These are phyloP conservation scores for Saccharum officinarum DNA, from an alignment of 176 grass and related monocot genomes.

Conservation along the genomic window DNA sequence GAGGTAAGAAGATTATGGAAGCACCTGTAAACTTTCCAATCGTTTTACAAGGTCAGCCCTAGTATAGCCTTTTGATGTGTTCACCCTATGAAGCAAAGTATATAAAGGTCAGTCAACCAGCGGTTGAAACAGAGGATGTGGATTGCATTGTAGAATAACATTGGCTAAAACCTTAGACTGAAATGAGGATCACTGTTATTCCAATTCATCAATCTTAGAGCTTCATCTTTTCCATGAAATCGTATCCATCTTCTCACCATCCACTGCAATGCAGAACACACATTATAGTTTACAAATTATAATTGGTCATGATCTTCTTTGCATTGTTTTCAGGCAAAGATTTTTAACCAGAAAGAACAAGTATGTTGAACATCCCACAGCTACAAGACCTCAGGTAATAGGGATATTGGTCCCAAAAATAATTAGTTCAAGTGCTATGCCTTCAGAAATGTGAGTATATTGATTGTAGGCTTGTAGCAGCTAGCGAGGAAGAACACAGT, in stretches of 20 bases:
- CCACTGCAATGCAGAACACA: conserved; percentile 59
- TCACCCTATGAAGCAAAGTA: conserved; percentile 65
- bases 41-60: conserved; percentile 64
- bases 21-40: conserved; percentile 79
- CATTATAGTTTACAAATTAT: conserved; percentile 21
- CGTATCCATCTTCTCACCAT: conserved; percentile 97
- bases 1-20: conserved; percentile 41
- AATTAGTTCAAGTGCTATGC: background rate
- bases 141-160: conserved; percentile 17
- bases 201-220: conserved; percentile 92
- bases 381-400: conserved; percentile 22
- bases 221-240: conserved; percentile 72
- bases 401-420: background rate
- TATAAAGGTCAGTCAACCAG: conserved; percentile 23
- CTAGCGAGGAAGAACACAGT: background rate
- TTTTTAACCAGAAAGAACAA: conserved; percentile 14
- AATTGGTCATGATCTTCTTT: conserved; percentile 31
- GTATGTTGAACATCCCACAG: background rate
- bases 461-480: background rate
- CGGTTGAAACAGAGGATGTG: conserved; percentile 29
- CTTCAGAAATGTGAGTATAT: background rate
- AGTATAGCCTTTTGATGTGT: conserved; percentile 78
- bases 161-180: conserved; percentile 56
- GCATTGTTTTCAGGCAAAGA: conserved; percentile 18
- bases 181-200: conserved; percentile 91